Base-by-base conservation (phyloP, 306 rosid genomes). In the Vigna unguiculata region DNA sequence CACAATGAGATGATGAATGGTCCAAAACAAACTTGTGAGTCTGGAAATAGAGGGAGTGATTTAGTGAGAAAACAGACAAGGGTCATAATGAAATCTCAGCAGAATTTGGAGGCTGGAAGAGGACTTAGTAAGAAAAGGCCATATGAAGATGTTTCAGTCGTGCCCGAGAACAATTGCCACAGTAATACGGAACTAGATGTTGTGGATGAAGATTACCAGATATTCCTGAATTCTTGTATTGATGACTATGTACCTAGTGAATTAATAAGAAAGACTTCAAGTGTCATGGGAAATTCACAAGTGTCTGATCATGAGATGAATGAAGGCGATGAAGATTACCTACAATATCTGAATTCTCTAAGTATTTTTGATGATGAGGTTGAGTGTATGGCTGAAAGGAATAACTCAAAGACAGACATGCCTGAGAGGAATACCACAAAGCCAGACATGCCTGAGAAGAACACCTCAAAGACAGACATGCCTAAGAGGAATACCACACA, bases 201-300 rank as follows among this genome's bases (percentile, higher is more conserved):
- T 45, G 62, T 7, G 2, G 89, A 86, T 58, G 83, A 80, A 61
- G 82, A 63, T 70, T 83, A 74, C 74, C 47, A n/a, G 41, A 25
- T 1, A 62, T 74, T 54, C 81, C 54, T 85, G 76, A 55, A 74
- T 78, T 30, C 15, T 19, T 7, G 21, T 53, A 25, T 17, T 43
- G 83, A 78, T 71, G 73, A 70, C 15, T 19, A 16, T 64, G 32
- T 14, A 11, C 55, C 4, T 22, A 45, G 36, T 66, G 71, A 66
- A 48, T 46, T 28, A 22, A 63, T 58, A 48, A 58, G 54, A 68
- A 58, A n/a, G 10, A 14, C 34, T 32, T 55, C 34, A 67, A 67
- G 7, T 11, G 70, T 30, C 55, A 16, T 47, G 71, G 16, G 34
- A 58, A 66, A 73, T 57, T 66, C 59, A 46, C 80, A 45, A 34